Evolutionary conservation across 148 eudicot species (phyloP).

Genomic region (Heliosperma pusillum): DNA sequence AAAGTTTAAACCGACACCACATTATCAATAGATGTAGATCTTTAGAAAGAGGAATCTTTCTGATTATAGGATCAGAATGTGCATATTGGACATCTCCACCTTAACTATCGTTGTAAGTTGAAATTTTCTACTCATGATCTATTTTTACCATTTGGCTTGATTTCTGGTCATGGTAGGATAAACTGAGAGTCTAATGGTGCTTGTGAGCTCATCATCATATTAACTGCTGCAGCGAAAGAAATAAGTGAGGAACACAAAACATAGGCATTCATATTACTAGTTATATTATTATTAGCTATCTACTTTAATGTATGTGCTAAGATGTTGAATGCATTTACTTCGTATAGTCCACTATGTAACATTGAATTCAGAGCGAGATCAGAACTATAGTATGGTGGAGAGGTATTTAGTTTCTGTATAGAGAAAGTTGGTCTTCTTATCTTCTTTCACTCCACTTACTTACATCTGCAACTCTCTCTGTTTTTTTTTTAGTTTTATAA

Average conservation of each 20-base stretch:
- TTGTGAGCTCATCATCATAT: neutral
- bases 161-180: neutral
- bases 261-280: no score
- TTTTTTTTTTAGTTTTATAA: neutral
- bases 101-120: neutral
- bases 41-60: no score
- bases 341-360: no score
- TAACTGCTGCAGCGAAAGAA: no score
- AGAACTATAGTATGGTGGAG: neutral
- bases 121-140: neutral
- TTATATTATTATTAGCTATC: no score
- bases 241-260: no score
- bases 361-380: neutral
- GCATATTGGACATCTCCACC: neutral
- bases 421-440: neutral
- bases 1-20: no score
- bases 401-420: neutral
- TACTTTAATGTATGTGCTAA: no score
- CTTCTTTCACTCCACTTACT: neutral
- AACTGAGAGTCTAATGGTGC: neutral
- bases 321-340: neutral
- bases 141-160: neutral
- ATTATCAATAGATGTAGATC: no score
- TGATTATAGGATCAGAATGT: no score
- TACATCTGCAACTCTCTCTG: neutral